Conservation (phyloP, 257 asterid genomes). For the Cruciata laevipes region DNA sequence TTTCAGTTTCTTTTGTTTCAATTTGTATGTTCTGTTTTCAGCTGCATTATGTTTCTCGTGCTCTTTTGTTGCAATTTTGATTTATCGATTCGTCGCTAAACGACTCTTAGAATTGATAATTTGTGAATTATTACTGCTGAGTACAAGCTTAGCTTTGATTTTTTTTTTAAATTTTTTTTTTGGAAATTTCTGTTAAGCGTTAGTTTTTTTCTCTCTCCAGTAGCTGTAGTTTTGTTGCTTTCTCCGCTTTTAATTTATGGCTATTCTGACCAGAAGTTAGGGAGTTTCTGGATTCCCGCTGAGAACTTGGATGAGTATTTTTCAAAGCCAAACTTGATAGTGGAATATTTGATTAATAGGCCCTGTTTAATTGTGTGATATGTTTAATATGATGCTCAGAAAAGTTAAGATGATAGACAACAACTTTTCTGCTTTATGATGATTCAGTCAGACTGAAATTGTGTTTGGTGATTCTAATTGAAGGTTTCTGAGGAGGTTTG, state of each 20-base stretch:
- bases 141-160: background rate
- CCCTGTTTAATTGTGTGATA: background rate
- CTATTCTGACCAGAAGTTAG: background rate
- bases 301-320: background rate
- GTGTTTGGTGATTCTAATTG: slow-evolving; percentile 12
- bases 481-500: slow-evolving; percentile 22
- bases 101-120: background rate
- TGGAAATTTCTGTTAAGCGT: background rate
- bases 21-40: slow-evolving; percentile 9
- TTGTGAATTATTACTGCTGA: background rate
- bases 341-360: background rate
- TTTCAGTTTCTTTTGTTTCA: background rate
- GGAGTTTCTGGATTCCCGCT: background rate
- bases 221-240: background rate
- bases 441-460: slow-evolving; percentile 1
- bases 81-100: background rate
- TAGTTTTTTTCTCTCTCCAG: background rate
- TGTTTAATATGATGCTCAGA: background rate
- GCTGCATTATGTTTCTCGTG: slow-evolving; percentile 18
- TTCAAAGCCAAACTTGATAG: no score
- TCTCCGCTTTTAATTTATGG: background rate
- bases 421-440: background rate
- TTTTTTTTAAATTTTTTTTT: background rate
- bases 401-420: background rate
- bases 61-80: background rate